Conservation (phyloP, 2,329 filamentous ascomycete species). For the Fusarium newnesense region DNA sequence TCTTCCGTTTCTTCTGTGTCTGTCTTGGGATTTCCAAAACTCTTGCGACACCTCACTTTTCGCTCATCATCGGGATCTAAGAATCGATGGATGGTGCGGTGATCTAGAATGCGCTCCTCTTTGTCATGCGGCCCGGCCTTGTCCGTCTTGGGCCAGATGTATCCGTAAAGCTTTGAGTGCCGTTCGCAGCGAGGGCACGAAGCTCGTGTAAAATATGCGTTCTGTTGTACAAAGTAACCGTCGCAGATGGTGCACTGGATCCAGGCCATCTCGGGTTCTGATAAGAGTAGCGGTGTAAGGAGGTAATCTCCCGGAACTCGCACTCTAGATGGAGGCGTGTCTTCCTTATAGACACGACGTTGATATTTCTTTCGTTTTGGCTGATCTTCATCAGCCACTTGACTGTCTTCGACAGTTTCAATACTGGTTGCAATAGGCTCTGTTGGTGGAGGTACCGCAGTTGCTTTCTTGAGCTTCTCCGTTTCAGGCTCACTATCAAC, state of each 20-base stretch:
- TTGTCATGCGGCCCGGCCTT: constrained; percentile 78
- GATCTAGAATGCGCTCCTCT: constrained; percentile 79
- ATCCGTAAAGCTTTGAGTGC: constrained; percentile 95
- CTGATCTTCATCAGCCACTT: constrained; percentile 27
- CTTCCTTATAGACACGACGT: constrained; percentile 49
- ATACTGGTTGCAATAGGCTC: constrained; percentile 39
- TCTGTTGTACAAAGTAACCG: constrained; percentile 84
- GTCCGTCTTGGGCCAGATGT: constrained; percentile 95
- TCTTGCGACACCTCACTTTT: constrained; percentile 58
- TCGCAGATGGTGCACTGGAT: constrained; percentile 88
- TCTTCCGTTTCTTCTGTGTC: constrained; percentile 43
- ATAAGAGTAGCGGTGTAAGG: constrained; percentile 79
- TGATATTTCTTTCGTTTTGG: constrained; percentile 50
- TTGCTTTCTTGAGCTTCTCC: constrained; percentile 16
- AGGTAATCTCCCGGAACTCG: constrained; percentile 83
- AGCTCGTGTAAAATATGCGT: constrained; percentile 86
- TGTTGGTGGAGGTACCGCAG: constrained; percentile 15
- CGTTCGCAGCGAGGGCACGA: constrained; percentile 94
- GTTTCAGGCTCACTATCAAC: constrained; percentile 25
- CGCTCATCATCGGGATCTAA: constrained; percentile 76
- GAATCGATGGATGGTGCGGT: constrained; percentile 88
- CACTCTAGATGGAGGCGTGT: constrained; percentile 46
- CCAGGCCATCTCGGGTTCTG: constrained; percentile 82
- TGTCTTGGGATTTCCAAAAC: constrained; percentile 44
- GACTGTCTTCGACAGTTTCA: constrained; percentile 33